Percentiles rank a stretch among this genome's conserved stretches.
Conservation (phyloP, 2,329 filamentous ascomycete species). For the Pseudogymnoascus sp. region DNA sequence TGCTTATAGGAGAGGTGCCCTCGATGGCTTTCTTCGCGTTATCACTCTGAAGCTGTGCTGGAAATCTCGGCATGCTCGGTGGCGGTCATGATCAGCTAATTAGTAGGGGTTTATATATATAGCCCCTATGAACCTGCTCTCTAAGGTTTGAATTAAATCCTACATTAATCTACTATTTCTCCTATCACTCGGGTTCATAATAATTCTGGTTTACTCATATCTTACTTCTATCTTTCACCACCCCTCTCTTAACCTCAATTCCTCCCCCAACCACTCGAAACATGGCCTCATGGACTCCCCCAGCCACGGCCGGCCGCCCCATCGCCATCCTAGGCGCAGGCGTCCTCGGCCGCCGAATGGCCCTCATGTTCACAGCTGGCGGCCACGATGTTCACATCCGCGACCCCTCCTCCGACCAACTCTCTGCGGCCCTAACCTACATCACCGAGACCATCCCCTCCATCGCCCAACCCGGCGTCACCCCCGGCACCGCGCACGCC, state of each 20-base stretch:
- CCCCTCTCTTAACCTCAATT: background rate
- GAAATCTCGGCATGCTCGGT: background rate
- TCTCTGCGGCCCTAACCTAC: conserved; percentile 34
- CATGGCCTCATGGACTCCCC: conserved; percentile 15
- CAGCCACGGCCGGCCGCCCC: conserved; percentile 25
- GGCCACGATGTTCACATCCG: conserved; percentile 39
- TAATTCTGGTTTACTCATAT: background rate
- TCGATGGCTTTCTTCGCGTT: background rate
- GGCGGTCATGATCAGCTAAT: background rate
- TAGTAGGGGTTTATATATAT: background rate
- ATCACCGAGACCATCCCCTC: conserved; percentile 31
- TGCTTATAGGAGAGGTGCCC: background rate
- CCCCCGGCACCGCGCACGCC: conserved; percentile 11
- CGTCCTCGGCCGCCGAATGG: conserved; percentile 38
- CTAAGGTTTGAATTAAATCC: background rate
- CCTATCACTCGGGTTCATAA: background rate
- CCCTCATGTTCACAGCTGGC: conserved; percentile 34
- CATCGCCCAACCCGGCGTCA: conserved; percentile 1
- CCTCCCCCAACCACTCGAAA: background rate
- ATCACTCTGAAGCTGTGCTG: background rate
- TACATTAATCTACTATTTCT: background rate
- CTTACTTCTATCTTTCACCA: background rate
- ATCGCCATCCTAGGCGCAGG: conserved; percentile 37
- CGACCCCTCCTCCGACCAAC: conserved; percentile 35
- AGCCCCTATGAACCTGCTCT: background rate